Evolutionary conservation across 2,329 filamentous ascomycete species (phyloP), one percentile per base, ranked within the genome.

Genomic region (Neoscytalidium dimidiatum): DNA sequence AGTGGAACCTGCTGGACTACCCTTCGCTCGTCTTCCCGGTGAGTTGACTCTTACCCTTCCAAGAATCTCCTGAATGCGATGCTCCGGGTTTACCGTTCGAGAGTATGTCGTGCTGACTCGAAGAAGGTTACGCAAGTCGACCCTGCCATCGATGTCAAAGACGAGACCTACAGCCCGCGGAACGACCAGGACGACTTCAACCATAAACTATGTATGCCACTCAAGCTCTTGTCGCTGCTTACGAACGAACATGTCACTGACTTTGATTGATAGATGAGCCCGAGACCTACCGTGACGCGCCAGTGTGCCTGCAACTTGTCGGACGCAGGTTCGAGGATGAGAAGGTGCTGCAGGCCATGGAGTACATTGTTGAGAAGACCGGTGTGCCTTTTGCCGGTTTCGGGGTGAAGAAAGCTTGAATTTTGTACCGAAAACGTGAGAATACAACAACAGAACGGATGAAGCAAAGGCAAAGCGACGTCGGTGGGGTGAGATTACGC

Each of bases 1-100:
- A 88, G 67, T 91, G 88, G 87, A 92, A 91, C 71, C 70, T 91
- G 46, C 81, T 91, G 1, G 88, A 92, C 72, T 90, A 90, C 72
- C 86, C 89, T 0, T 83, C 81, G 9, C 74, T 85, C 2, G 81
- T 87, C 0, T 89, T 91, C 71, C 89, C 89, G 0, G 85, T 61
- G 46, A 29, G 63, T 46, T 29, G 84, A n/a, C 6, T 28, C 48
- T 11, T 33, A 13, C 14, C n/a, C n/a, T 9, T 48, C 3, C 31
- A 28, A 9, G 14, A 26, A 13, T 13, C 44, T n/a, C 9, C 9
- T 23, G 4, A 14, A 26, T 13, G 19, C 19, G 19, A 19, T 19
- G 51, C 14, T 2, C 17, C 8, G 5, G 48, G 28, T 62, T 8
- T 8, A 17, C n/a, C 31, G 23, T 43, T 23, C 38, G n/a, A 33